phyloP scores from a whole-genome alignment of 495 filamentous ascomycete species.

The Cetradonia linearis region DNA sequence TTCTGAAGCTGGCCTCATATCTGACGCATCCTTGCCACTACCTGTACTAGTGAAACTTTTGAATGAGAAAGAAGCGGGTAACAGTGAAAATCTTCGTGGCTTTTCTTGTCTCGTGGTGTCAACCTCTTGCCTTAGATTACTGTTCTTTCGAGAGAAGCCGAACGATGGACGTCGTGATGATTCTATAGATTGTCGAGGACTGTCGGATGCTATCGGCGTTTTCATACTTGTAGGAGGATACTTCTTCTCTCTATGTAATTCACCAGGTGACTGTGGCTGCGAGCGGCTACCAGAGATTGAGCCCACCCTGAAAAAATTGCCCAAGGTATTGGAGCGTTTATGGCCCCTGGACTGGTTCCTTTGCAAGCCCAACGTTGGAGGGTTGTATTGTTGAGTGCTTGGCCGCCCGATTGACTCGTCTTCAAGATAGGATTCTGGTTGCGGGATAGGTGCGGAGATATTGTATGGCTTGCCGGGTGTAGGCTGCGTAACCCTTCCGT shows the following conservation, averaged over 20 bases:
- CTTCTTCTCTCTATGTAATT: constrained; percentile 35
- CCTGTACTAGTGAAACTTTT: constrained; percentile 40
- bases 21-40: constrained; percentile 22
- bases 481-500: constrained; percentile 84
- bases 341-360: constrained; percentile 56
- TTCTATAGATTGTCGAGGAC: constrained; percentile 66
- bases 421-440: constrained; percentile 36
- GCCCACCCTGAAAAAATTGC: constrained; percentile 68
- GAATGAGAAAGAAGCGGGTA: constrained; percentile 65
- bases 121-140: constrained; percentile 37
- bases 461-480: constrained; percentile 60
- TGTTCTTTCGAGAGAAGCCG: constrained; percentile 60
- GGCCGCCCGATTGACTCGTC: constrained; percentile 45
- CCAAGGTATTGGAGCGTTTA: constrained; percentile 82
- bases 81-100: constrained; percentile 64
- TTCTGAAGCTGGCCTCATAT: constrained; percentile 22
- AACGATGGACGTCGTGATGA: constrained; percentile 73
- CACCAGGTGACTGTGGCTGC: constrained; percentile 26
- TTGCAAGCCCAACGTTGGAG: constrained; percentile 36
- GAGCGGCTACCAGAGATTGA: constrained; percentile 61
- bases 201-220: constrained; percentile 43
- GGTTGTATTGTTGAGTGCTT: constrained; percentile 41
- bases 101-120: constrained; percentile 43
- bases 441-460: constrained; percentile 60
- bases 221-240: constrained; percentile 78